Evolutionary conservation across 2,329 filamentous ascomycete species (phyloP).

Genomic region (Exophiala viscosa): DNA sequence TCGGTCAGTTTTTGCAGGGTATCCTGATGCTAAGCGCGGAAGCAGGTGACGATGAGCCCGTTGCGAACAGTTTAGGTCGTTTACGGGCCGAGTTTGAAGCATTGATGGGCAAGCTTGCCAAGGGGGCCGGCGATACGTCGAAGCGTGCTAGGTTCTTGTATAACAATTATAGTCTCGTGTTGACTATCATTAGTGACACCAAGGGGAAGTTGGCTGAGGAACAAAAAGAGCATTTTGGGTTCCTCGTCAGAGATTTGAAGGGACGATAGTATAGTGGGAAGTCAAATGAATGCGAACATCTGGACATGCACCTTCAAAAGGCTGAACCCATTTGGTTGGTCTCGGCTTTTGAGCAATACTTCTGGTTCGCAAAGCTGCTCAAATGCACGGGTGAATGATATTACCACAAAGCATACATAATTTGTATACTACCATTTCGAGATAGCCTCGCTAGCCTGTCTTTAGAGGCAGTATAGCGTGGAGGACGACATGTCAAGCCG

Average conservation of each 20-base stretch:
- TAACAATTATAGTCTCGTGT: conserved; percentile 93
- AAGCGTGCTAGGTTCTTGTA: conserved; percentile 85
- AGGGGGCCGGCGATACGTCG: conserved; percentile 68
- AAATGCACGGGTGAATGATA: too few relatives aligned
- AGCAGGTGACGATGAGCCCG: conserved; percentile 89
- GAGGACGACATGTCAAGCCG: too few relatives aligned
- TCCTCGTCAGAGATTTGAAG: conserved; percentile 38
- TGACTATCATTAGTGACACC: conserved; percentile 75
- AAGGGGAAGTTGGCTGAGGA: conserved; percentile 57
- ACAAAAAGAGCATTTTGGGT: conserved; percentile 71
- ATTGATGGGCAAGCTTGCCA: conserved; percentile 74
- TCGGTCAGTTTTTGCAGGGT: conserved; percentile 85
- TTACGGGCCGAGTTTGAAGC: conserved; percentile 77
- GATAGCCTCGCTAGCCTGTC: too few relatives aligned
- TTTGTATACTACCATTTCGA: too few relatives aligned
- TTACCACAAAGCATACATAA: too few relatives aligned
- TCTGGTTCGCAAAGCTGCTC: too few relatives aligned
- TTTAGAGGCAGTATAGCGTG: too few relatives aligned
- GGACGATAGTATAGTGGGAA: conserved; percentile 2
- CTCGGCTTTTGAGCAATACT: too few relatives aligned
- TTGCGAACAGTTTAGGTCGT: conserved; percentile 73
- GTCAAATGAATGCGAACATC: neutral
- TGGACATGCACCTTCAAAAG: too few relatives aligned
- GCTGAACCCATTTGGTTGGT: too few relatives aligned
- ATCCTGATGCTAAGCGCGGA: conserved; percentile 81